Evolutionary conservation across 23 red algal genomes (phyloP).

Genomic region (Gracilaria gracilis): DNA sequence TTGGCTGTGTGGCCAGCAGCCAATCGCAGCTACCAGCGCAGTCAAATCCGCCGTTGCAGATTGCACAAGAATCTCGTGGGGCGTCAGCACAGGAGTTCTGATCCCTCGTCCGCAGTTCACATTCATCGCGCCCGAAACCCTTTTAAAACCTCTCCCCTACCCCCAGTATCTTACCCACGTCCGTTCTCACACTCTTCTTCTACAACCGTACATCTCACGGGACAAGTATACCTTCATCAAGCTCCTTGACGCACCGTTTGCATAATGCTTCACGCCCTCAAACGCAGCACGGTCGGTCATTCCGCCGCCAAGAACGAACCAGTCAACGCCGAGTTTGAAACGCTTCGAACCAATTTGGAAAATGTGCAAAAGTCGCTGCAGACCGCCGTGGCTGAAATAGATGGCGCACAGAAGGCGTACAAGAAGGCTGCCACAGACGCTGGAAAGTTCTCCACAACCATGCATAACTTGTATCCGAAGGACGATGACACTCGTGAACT

Average conservation of each 20-base stretch:
- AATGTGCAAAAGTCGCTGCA: conserved; percentile 63
- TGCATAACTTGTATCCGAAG: conserved; percentile 55
- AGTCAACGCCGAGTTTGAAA: conserved; percentile 65
- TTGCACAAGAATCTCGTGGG: background rate
- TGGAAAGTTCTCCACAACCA: conserved; percentile 43
- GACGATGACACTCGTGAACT: conserved; percentile 60
- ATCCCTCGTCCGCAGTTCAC: too few species aligned
- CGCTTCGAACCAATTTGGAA: conserved; percentile 33
- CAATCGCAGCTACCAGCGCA: background rate
- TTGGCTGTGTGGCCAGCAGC: background rate
- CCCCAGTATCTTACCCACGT: too few species aligned
- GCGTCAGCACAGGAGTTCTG: too few species aligned
- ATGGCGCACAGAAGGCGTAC: conserved; percentile 40
- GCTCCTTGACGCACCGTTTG: background rate
- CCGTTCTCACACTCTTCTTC: background rate
- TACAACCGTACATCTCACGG: background rate
- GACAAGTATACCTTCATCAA: background rate
- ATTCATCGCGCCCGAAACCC: too few species aligned
- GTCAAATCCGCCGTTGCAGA: background rate
- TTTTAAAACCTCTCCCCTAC: background rate
- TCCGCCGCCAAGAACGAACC: conserved; percentile 49
- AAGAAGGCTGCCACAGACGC: conserved; percentile 45
- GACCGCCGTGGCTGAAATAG: conserved; percentile 38
- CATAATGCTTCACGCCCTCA: conserved; percentile 70
- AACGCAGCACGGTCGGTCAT: conserved; percentile 48